phyloP scores from a whole-genome alignment of 2,329 filamentous ascomycete genomes.

The Neonectria ditissima region DNA sequence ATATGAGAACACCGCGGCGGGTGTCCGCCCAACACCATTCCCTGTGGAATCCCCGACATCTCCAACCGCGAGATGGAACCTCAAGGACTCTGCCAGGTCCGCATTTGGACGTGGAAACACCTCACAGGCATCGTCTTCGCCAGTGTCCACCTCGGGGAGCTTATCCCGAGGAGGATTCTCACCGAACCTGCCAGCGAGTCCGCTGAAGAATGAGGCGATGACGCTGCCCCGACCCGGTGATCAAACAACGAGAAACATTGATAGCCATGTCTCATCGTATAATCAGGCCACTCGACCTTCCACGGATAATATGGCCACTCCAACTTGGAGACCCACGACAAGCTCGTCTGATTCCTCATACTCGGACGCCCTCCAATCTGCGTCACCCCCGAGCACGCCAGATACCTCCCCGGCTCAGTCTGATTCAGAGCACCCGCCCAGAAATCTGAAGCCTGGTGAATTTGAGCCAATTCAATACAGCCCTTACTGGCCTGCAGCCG shows the following conservation, averaged over 20 bases:
- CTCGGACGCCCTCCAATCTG: slow-evolving; percentile 53
- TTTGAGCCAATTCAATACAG: slow-evolving; percentile 28
- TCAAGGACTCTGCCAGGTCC: slow-evolving; percentile 52
- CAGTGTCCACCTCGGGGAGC: slow-evolving; percentile 25
- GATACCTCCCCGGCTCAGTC: slow-evolving; percentile 56
- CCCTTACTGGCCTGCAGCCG: slow-evolving; percentile 39
- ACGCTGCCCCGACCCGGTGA: slow-evolving; percentile 2
- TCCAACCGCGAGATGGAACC: slow-evolving; percentile 46
- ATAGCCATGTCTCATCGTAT: slow-evolving; percentile 9
- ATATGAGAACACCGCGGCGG: slow-evolving; percentile 43
- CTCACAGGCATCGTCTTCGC: slow-evolving; percentile 30
- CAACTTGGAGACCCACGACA: slow-evolving; percentile 32
- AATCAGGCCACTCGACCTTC: slow-evolving; percentile 15
- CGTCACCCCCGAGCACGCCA: slow-evolving; percentile 53
- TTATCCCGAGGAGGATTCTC: slow-evolving; percentile 12
- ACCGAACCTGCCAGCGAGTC: slow-evolving; percentile 14
- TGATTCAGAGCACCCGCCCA: slow-evolving; percentile 48
- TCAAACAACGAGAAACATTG: neutral
- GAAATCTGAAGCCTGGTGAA: slow-evolving; percentile 26
- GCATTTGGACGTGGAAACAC: slow-evolving; percentile 44
- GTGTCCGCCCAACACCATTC: slow-evolving; percentile 38
- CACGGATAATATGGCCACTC: slow-evolving; percentile 22
- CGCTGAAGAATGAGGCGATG: slow-evolving; percentile 28
- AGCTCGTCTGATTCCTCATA: slow-evolving; percentile 54
- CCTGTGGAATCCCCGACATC: slow-evolving; percentile 31